Evolutionary conservation across 768 basidiomycete genomes (phyloP), one percentile per base, ranked within the genome.

Genomic region (Pulveroboletus ravenelii): DNA sequence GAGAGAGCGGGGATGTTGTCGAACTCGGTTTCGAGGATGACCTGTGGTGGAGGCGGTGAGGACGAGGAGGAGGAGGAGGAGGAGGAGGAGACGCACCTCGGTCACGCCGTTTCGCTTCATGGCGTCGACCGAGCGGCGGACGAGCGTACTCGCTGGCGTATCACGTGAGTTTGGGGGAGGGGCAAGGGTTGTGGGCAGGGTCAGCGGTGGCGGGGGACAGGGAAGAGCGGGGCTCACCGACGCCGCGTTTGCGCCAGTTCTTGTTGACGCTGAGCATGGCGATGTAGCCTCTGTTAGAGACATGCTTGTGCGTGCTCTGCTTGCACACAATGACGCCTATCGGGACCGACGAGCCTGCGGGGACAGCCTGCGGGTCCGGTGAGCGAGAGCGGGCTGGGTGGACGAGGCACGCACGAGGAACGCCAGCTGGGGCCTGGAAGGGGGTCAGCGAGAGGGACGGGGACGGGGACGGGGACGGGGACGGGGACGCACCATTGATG

Each of bases 241-340:
- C 92, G 31, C 96, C 95, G 47, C 85, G 82, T 69, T 95, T 88
- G 34, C 95, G 77, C 80, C 84, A 96, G 35, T 75, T 70, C 68
- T 84, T 85, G 68, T 80, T 78, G 27, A 97, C 93, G 62, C 90
- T 92, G 48, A 98, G 80, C 96, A 98, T 98, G 34, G 94, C 96
- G 51, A 99, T 95, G 66, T 99, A 99, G 13, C 96, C 96, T 64
- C 96, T 72, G 65, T 93, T 90, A 10, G 81, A 73, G 35, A 73
- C 70, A 54, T 85, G 79, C 48, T 76, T 75, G 71, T 98, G 96
- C 66, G 80, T 76, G 60, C 93, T 93, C 71, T 96, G 95, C 76
- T 98, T 99, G 80, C 93, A 96, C 18, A 99, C 87, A 53, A 99
- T 91, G 14, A 91, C 90, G 27, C 92, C 96, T 54, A 98, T 80